These are phyloP conservation scores for Glycine soja DNA, from an alignment of 306 rosid species.

Conservation along the genomic window DNA sequence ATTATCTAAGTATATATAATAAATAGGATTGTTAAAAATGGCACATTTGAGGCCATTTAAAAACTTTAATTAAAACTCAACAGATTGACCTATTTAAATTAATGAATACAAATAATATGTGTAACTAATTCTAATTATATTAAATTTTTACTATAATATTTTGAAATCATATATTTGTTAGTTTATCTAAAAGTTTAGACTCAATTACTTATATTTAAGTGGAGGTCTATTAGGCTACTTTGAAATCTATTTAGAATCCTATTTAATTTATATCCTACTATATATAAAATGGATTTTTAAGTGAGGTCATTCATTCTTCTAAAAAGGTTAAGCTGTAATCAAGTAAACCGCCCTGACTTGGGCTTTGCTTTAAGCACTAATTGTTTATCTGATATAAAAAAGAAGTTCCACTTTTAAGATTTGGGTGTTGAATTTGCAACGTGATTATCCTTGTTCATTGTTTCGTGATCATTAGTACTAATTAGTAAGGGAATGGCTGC, in stretches of 20 bases:
- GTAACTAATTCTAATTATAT: neutral
- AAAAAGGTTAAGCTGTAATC: neutral
- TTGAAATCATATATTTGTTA: neutral
- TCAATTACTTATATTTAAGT: neutral
- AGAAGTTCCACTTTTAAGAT: neutral
- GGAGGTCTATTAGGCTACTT: neutral
- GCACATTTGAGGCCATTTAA: too few relatives aligned
- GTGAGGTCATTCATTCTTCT: neutral
- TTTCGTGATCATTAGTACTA: constrained; percentile 23
- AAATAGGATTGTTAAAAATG: too few relatives aligned
- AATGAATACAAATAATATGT: neutral
- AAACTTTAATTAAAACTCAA: too few relatives aligned
- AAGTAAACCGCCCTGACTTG: neutral
- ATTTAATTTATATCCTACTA: neutral
- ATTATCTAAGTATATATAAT: too few relatives aligned
- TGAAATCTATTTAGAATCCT: neutral
- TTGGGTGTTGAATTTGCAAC: constrained; percentile 35
- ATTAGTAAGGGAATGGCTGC: constrained; percentile 11
- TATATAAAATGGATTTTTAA: neutral
- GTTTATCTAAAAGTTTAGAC: neutral
- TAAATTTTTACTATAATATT: neutral
- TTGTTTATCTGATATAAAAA: neutral
- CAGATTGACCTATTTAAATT: too few relatives aligned
- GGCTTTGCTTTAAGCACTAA: neutral
- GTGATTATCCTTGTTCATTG: constrained; percentile 29